Percentiles rank a stretch among this genome's conserved stretches.
Conservation (phyloP, 2,329 filamentous ascomycete genomes). For the Phaeomoniella chlamydospora region DNA sequence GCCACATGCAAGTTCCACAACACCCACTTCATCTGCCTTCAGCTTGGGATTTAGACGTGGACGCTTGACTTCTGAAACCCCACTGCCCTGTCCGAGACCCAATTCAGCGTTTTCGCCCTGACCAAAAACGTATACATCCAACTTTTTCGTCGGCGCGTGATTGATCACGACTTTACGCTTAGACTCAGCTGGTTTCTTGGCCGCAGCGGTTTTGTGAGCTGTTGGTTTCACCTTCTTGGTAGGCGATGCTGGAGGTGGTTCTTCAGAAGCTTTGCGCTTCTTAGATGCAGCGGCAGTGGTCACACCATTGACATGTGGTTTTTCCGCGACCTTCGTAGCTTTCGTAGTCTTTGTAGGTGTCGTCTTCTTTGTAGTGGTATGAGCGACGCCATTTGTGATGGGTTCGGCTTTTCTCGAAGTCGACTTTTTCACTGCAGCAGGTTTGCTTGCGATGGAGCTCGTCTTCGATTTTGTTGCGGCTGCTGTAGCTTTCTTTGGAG, state of each 20-base stretch:
- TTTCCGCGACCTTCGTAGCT: neutral
- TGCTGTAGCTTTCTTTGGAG: neutral
- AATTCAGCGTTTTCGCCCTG: slow-evolving; percentile 64
- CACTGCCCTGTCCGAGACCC: slow-evolving; percentile 53
- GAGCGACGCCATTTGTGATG: neutral
- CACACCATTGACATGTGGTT: slow-evolving; percentile 1
- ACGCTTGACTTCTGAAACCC: slow-evolving; percentile 51
- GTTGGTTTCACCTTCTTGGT: slow-evolving; percentile 1
- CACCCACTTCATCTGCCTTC: slow-evolving; percentile 36
- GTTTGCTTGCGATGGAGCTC: neutral
- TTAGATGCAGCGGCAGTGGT: slow-evolving; percentile 1
- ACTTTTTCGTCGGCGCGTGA: slow-evolving; percentile 43
- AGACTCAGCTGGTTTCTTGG: slow-evolving; percentile 10
- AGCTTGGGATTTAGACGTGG: slow-evolving; percentile 54
- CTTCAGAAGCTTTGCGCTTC: slow-evolving; percentile 11
- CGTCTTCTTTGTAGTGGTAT: neutral
- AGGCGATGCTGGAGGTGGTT: neutral
- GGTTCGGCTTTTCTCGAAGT: neutral
- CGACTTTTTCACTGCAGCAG: neutral
- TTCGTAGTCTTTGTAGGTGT: neutral
- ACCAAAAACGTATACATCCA: slow-evolving; percentile 68
- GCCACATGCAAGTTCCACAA: slow-evolving; percentile 64
- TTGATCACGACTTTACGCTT: slow-evolving; percentile 39
- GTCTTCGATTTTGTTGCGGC: neutral
- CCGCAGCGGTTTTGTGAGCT: slow-evolving; percentile 1